Conservation (phyloP, 768 basidiomycete genomes). For the Pisolithus orientalis region DNA sequence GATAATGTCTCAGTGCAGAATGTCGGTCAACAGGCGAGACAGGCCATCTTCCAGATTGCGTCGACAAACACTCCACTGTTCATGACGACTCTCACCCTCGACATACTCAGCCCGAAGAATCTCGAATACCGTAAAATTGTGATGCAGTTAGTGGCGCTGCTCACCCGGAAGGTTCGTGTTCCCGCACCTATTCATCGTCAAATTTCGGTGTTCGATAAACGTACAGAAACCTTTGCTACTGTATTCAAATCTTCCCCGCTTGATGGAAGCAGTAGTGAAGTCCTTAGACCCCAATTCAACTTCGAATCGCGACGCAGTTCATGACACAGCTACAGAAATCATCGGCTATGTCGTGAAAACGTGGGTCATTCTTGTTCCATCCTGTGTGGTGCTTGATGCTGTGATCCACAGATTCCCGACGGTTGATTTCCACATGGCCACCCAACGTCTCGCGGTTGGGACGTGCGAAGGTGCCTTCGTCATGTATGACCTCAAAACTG, state of each 20-base stretch:
- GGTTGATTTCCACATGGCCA: constrained; percentile 86
- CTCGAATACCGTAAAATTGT: constrained; percentile 80
- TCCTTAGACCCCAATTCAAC: constrained; percentile 89
- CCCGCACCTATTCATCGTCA: neutral
- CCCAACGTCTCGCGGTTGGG: constrained; percentile 88
- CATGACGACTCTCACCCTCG: constrained; percentile 89
- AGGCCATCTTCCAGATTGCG: constrained; percentile 82
- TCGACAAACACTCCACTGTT: constrained; percentile 79
- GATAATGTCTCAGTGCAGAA: constrained; percentile 65
- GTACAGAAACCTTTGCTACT: constrained; percentile 75
- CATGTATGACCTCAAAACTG: constrained; percentile 96
- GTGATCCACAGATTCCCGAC: constrained; percentile 64
- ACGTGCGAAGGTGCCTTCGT: constrained; percentile 90
- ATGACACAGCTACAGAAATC: constrained; percentile 91
- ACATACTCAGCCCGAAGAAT: constrained; percentile 73
- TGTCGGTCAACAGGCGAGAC: constrained; percentile 69
- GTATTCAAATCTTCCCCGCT: constrained; percentile 72
- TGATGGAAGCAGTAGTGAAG: constrained; percentile 94
- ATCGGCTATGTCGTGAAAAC: constrained; percentile 91
- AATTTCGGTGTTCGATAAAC: too few species aligned
- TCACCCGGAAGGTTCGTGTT: constrained; percentile 74
- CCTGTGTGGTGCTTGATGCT: neutral
- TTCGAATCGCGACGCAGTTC: constrained; percentile 70
- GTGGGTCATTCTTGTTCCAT: constrained; percentile 36
- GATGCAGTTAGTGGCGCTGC: constrained; percentile 88